Evolutionary conservation across 108 stramenopile genomes (phyloP).

Genomic region (Skeletonema tropicum): DNA sequence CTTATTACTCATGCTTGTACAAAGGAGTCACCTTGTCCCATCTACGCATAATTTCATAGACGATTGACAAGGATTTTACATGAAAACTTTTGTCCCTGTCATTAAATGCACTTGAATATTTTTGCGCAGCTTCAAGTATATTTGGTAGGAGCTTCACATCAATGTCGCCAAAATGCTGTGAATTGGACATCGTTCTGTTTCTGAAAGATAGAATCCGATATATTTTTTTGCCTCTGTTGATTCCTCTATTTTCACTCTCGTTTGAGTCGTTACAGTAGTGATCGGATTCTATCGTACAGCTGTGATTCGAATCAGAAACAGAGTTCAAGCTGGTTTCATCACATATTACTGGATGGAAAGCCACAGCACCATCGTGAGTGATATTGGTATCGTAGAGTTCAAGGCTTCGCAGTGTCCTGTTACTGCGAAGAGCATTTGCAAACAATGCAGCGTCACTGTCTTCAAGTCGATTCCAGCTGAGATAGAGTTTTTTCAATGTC

Average conservation of each 20-base stretch:
- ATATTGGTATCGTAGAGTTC: neutral
- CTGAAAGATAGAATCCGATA: neutral
- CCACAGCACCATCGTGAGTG: neutral
- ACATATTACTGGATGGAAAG: neutral
- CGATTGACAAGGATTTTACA: neutral
- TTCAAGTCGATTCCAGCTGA: neutral
- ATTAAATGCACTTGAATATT: neutral
- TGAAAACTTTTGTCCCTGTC: neutral
- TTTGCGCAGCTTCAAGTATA: neutral
- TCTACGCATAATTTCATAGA: neutral
- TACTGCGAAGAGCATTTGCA: conserved; percentile 1
- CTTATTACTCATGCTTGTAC: neutral
- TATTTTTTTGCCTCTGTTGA: neutral
- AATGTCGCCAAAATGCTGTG: neutral
- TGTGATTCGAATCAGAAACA: conserved; percentile 1
- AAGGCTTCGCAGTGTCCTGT: neutral
- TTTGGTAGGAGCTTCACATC: neutral
- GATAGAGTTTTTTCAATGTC: neutral
- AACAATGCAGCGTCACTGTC: neutral
- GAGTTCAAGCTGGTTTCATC: conserved; percentile 2
- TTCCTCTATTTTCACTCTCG: no score
- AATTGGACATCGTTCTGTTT: neutral
- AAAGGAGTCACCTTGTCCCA: conserved; percentile 5
- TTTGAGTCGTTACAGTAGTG: no score
- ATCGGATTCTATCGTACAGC: no score